Base-by-base conservation (phyloP, 176 grass and related monocot genomes). In the Leersia perrieri region DNA sequence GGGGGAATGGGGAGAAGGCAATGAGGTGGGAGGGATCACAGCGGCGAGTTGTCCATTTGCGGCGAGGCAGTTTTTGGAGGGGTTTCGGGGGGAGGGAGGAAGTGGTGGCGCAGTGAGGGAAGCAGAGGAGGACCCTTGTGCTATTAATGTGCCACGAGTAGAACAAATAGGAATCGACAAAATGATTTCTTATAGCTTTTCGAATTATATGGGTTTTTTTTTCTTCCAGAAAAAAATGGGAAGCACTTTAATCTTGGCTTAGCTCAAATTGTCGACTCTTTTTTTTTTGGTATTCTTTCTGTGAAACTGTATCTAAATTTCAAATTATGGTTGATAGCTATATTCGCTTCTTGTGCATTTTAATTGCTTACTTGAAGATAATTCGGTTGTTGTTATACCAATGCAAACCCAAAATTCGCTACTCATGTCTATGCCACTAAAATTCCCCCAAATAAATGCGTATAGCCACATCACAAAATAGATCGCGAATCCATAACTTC, bases 121-220 rank as follows among this genome's bases (percentile, higher is more conserved):
- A 31, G 68, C 44, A 65, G 12, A 4, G 22, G 14, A 23, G 77
- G n/a, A 25, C 49, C 30, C 18, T 35, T n/a, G 25, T n/a, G 72
- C 65, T 81, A 71, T 81, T 77, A 85, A 85, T 81, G 87, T 20
- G 72, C 77, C 7, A 72, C 66, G 33, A 13, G 66, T 57, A 60
- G 71, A 89, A 81, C 71, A 85, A 85, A 45, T 22, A 77, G 65
- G 42, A 85, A 77, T 77, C 1, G 82, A 89, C 87, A 89, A 82
- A 81, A 85, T 82, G 72, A 73, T 82, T 63, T 64, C 11, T n/a
- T 66, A 58, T 71, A 0, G 30, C 29, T 30, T 33, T 71, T 18
- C 4, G 3, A 22, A 7, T 76, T 35, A 2, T 45, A 36, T 84
- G 6, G 1, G n/a, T n/a, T n/a, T 16, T 25, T 53, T 39, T 32